Base-by-base conservation (phyloP, 805 yeast species). In the Wickerhamiella dianesei region DNA sequence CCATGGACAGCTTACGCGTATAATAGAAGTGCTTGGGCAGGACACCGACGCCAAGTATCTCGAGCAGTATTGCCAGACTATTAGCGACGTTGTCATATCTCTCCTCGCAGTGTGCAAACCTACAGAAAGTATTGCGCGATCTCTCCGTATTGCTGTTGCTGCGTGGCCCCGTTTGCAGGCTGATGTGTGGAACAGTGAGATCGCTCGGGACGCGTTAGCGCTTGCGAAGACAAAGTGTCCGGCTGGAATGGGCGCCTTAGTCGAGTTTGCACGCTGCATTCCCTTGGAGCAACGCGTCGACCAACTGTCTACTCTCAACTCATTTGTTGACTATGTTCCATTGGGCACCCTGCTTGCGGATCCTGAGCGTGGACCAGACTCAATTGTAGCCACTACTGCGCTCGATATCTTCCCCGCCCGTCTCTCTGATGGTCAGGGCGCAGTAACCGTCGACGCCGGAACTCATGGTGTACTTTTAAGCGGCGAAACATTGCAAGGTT, bases 221-320 rank as follows among this genome's bases (percentile, higher is more conserved):
- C 59, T 85, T 21, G 64, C 84, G 1, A 71, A 80, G 50, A 80
- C 92, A 0, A 86, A 88, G 57, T 73, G 84, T 50, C 97, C 97
- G 0, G 58, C 72, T 2, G 56, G 77, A 1, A 60, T 84, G 16
- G 60, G 71, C 1, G 79, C 89, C 1, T 77, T 79, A 48, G 62
- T 86, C 37, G 71, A 76, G 46, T 54, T 85, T 12, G 68, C 80
- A 13, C 67, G 80, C 6, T 39, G 41, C n/a, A 18, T 39, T 9
- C 41, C 41, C 8, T 9, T 12, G 5, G 21, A 12, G n/a, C 9
- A 19, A 12, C 21, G 41, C 8, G 41, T 14, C 4, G 8, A 73
- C 48, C 74, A 73, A 46, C 83, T 81, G 51, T 13, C 14, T 20
- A 21, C 21, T 20, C 14, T 39, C 16, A n/a, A 19, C 4, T 39